Evolutionary conservation across 306 rosid species (phyloP).

Genomic region (Senna siamea): DNA sequence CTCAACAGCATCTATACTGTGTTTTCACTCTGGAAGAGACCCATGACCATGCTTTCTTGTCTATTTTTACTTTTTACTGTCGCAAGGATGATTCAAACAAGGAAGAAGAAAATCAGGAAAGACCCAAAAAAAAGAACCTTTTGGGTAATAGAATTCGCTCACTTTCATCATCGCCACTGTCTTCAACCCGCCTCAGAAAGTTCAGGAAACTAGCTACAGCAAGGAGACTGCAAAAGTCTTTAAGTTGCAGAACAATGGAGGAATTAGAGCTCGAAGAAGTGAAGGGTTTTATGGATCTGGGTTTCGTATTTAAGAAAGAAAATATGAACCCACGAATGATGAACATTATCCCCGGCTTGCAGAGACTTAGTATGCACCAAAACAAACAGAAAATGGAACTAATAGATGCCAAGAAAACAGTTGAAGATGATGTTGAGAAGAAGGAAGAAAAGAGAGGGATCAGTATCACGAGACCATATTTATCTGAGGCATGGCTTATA

Average conservation of each 20-base stretch:
- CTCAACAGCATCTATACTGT: not conserved
- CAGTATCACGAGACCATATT: conserved; percentile 60
- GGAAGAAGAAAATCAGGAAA: conserved; percentile 40
- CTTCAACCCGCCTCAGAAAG: conserved; percentile 32
- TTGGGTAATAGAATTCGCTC: conserved; percentile 37
- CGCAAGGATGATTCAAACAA: conserved; percentile 48
- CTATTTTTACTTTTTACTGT: not conserved
- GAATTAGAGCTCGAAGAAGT: conserved; percentile 88
- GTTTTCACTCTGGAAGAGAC: not conserved
- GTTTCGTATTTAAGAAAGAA: conserved; percentile 72
- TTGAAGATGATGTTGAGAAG: conserved; percentile 24
- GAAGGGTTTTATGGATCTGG: conserved; percentile 84
- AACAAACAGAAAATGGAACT: conserved; percentile 6
- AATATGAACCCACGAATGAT: conserved; percentile 62
- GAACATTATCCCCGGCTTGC: conserved; percentile 74
- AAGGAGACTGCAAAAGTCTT: conserved; percentile 53
- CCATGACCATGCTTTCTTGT: conserved; percentile 21
- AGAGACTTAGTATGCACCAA: conserved; percentile 45
- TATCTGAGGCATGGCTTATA: conserved; percentile 88
- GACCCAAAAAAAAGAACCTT: conserved; percentile 32
- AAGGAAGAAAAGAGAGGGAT: conserved; percentile 42
- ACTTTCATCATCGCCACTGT: conserved; percentile 50
- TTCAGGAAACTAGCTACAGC: conserved; percentile 13
- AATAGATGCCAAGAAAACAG: conserved; percentile 11
- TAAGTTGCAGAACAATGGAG: conserved; percentile 62